Base-by-base conservation (phyloP, 768 basidiomycete species). In the Termitomyces eurrhizus region DNA sequence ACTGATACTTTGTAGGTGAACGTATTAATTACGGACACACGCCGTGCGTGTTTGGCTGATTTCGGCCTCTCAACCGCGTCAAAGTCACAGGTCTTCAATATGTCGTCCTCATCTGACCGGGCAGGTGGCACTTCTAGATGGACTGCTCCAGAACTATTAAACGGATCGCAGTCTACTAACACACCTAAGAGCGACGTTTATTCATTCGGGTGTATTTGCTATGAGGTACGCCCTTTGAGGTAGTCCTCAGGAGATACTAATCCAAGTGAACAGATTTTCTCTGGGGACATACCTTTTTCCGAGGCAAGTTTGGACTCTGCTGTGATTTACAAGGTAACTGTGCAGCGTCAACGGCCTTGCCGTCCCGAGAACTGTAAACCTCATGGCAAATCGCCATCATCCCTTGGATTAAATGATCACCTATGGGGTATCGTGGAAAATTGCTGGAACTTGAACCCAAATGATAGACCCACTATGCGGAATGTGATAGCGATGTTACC, bases 101-200 rank as follows among this genome's bases (percentile, higher is more conserved):
- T 63, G 5, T 61, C 67, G 4, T 58, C 62, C 8, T 60, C 67
- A 9, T 49, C 36, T 1, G 57, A 41, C 3, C 52, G 32, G 33
- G 56, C 44, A 12, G 64, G 56, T 24, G 66, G 67, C 16, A 65
- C 67, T 6, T 36, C 54, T 39, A 51, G 67, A 39, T 67, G 67
- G 67, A 60, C 60, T 41, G 65, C 66, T 24, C 67, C 67, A 18
- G 64, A 66, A 46, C 45, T 64, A 13, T 37, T 66, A 7, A 53
- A 62, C 42, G 62, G 62, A 7, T 59, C 50, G 3, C 56, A 61
- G 52, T 61, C 46, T 4, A 39, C 36, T 2, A 65, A 56, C 11
- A 67, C 56, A 29, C 67, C 68, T 60, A 44, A 54, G 29, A 71
- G 69, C 39, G 74, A 75, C 55, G 70, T 75, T 32, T 75, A 77